Conservation (phyloP, 257 asterid genomes). For the Rubia yunnanensis region DNA sequence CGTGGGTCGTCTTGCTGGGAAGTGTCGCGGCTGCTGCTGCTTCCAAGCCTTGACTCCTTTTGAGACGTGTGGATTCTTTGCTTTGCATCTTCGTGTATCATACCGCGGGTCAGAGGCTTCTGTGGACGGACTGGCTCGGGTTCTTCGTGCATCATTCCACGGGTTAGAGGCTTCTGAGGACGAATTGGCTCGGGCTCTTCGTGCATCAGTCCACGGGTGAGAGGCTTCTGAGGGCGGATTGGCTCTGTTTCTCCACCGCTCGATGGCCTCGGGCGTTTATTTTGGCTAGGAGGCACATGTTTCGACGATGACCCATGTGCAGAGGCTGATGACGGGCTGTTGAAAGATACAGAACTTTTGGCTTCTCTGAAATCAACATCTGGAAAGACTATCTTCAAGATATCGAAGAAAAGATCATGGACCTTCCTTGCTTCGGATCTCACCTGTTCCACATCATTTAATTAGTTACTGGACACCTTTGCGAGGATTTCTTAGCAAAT, state of each 20-base stretch:
- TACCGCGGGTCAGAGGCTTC: conserved; percentile 51
- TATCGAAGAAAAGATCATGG: conserved; percentile 92
- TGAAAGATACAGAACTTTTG: conserved; percentile 54
- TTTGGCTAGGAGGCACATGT: conserved; percentile 37
- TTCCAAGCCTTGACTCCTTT: conserved; percentile 41
- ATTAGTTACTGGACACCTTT: conserved; percentile 7
- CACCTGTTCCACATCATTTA: conserved; percentile 45
- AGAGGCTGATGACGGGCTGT: conserved; percentile 32
- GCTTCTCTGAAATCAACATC: conserved; percentile 85
- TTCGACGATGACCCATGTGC: conserved; percentile 53
- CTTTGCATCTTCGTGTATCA: conserved; percentile 48
- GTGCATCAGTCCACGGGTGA: conserved; percentile 44
- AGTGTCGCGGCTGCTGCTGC: conserved; percentile 36
- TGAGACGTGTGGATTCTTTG: conserved; percentile 30
- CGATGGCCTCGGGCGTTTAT: conserved; percentile 49
- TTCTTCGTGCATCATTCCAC: conserved; percentile 49
- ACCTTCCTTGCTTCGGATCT: conserved; percentile 86
- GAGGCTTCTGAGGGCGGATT: conserved; percentile 51
- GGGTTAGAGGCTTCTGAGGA: conserved; percentile 36
- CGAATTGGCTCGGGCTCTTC: conserved; percentile 38
- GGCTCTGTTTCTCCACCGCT: conserved; percentile 50
- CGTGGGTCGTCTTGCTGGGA: conserved; percentile 41
- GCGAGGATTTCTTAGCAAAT: background rate
- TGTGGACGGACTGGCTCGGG: conserved; percentile 46
- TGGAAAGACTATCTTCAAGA: conserved; percentile 69